Conservation (phyloP, 23 red algal genomes). For the Gracilaria gracilis region DNA sequence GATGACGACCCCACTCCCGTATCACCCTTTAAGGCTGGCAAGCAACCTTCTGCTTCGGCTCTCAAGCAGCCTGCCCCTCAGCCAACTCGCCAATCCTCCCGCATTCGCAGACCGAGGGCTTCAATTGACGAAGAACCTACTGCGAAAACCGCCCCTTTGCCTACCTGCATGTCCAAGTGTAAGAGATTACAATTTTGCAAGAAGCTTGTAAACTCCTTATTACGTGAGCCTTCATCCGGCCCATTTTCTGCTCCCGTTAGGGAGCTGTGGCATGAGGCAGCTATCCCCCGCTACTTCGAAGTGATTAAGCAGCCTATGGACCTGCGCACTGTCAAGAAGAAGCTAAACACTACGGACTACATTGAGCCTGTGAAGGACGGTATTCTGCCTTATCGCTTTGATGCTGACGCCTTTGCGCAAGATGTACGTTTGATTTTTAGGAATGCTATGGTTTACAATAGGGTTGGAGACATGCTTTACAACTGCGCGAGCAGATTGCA, state of each 20-base stretch:
- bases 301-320: slow-evolving; percentile 94
- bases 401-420: slow-evolving; percentile 55
- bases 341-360: slow-evolving; percentile 73
- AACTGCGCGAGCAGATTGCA: slow-evolving; percentile 61
- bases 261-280: slow-evolving; percentile 83
- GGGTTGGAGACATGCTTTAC: slow-evolving; percentile 70
- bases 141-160: background rate
- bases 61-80: background rate
- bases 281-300: slow-evolving; percentile 88
- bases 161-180: slow-evolving; percentile 72
- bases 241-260: slow-evolving; percentile 83
- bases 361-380: slow-evolving; percentile 39
- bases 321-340: slow-evolving; percentile 83
- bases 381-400: slow-evolving; percentile 49
- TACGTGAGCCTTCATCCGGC: slow-evolving; percentile 31
- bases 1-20: background rate
- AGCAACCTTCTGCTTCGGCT: background rate
- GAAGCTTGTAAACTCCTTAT: slow-evolving; percentile 44
- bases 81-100: slow-evolving; percentile 37
- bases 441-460: slow-evolving; percentile 94
- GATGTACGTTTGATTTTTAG: slow-evolving; percentile 87
- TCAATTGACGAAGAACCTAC: slow-evolving; percentile 10
- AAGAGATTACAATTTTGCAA: slow-evolving; percentile 76
- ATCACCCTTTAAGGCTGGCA: background rate
- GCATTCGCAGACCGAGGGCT: slow-evolving; percentile 45